phyloP scores from a whole-genome alignment of 306 rosid species.

The Inga laurina region DNA sequence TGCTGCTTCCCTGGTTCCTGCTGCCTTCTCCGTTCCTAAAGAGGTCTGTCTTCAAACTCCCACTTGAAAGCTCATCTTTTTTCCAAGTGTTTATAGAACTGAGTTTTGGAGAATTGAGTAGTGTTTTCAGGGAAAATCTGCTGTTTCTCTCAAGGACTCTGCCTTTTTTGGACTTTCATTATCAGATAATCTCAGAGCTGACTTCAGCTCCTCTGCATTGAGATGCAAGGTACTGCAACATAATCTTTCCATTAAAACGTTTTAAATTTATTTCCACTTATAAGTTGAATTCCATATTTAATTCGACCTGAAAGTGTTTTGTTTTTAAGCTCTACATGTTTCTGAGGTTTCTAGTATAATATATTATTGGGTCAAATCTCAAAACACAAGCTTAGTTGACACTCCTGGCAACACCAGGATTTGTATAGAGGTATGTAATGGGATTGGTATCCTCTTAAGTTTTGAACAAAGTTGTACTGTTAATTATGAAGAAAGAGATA shows the following conservation, averaged over 20 bases:
- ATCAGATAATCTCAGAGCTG: constrained; percentile 69
- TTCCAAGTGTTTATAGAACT: constrained; percentile 20
- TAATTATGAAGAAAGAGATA: background rate
- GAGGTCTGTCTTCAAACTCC: constrained; percentile 39
- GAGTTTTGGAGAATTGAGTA: constrained; percentile 13
- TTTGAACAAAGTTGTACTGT: background rate
- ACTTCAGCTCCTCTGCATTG: constrained; percentile 67
- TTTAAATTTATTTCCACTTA: constrained; percentile 1
- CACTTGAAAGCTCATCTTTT: background rate
- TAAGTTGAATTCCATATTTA: background rate
- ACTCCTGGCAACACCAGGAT: background rate
- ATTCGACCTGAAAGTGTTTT: background rate
- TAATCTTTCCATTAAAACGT: background rate
- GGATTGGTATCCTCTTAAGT: background rate
- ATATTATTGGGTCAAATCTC: background rate
- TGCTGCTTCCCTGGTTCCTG: constrained; percentile 52
- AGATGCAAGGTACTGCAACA: constrained; percentile 65
- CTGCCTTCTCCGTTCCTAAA: constrained; percentile 47
- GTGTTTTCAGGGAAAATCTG: constrained; percentile 63
- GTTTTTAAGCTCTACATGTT: background rate
- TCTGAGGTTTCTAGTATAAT: background rate
- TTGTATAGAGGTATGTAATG: background rate
- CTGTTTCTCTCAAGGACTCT: constrained; percentile 71
- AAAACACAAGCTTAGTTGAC: background rate
- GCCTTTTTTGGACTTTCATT: constrained; percentile 74